These are phyloP conservation scores for Aphanomyces stellatus DNA, from an alignment of 352 stramenopile genomes.

Conservation along the genomic window DNA sequence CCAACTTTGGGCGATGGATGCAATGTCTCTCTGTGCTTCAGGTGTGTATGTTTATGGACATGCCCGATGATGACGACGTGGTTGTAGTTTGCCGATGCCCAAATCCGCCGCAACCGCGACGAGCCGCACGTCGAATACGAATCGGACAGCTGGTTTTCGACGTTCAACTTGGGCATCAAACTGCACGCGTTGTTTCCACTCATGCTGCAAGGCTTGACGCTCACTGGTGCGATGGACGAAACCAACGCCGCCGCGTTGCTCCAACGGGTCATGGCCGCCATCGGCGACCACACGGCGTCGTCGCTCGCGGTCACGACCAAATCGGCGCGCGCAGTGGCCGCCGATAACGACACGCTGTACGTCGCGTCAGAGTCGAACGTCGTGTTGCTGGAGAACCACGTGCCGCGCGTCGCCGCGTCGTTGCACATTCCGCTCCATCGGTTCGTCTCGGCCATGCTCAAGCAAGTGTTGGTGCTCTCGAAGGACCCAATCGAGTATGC, in stretches of 20 bases:
- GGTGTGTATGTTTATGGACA: constrained; percentile 25
- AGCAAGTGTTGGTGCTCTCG: constrained; percentile 10
- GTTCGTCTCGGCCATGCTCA: constrained; percentile 48
- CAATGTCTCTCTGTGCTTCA: constrained; percentile 56
- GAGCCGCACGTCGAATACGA: constrained; percentile 83
- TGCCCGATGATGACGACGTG: constrained; percentile 15
- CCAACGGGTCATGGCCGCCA: constrained; percentile 7
- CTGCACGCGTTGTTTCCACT: constrained; percentile 78
- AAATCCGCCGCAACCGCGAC: constrained; percentile 55
- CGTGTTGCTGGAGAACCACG: constrained; percentile 43
- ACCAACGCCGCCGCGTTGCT: constrained; percentile 20
- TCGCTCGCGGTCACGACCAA: not conserved
- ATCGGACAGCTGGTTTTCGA: constrained; percentile 80
- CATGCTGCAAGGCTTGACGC: constrained; percentile 19
- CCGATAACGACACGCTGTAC: not conserved
- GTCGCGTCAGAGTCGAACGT: not conserved
- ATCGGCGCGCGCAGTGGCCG: not conserved
- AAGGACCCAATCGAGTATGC: not conserved
- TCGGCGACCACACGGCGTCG: not conserved
- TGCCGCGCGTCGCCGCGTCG: constrained; percentile 48
- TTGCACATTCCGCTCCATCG: constrained; percentile 78
- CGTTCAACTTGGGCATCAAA: constrained; percentile 84
- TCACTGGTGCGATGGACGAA: no score
- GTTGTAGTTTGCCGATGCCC: constrained; percentile 60
- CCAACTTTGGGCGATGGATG: constrained; percentile 67